phyloP scores from a whole-genome alignment of 805 yeast genomes.

The Phaffomyces antillensis region DNA sequence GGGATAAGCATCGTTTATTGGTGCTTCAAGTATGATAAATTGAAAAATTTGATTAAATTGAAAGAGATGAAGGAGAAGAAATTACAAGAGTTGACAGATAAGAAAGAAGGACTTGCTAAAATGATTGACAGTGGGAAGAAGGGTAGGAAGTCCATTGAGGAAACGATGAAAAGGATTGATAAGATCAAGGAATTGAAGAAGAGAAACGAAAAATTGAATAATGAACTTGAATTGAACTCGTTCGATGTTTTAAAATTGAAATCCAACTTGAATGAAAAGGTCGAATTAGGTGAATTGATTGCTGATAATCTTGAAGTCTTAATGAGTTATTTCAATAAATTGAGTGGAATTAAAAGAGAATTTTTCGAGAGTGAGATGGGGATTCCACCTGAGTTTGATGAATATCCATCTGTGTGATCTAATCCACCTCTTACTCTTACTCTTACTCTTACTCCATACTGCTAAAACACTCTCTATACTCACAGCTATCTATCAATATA shows the following conservation, averaged over 20 bases:
- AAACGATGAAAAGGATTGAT: constrained; percentile 7
- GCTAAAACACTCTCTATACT: too few relatives aligned
- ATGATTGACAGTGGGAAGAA: constrained; percentile 8
- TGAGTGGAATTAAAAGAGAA: constrained; percentile 21
- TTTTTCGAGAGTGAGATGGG: constrained; percentile 32
- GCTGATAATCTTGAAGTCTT: constrained; percentile 38
- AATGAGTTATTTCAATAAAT: constrained; percentile 28
- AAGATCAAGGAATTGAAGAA: constrained; percentile 11
- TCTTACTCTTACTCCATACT: too few relatives aligned
- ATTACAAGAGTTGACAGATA: constrained; percentile 8
- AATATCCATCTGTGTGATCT: constrained; percentile 10
- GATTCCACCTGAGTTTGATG: constrained; percentile 37
- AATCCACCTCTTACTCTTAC: too few relatives aligned
- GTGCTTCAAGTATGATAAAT: constrained; percentile 34
- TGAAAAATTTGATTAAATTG: constrained; percentile 14
- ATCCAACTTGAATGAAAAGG: constrained; percentile 4
- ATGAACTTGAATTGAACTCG: constrained; percentile 6
- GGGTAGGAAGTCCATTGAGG: background rate
- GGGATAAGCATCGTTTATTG: constrained; percentile 47
- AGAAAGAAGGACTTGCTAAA: constrained; percentile 3
- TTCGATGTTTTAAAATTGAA: constrained; percentile 1
- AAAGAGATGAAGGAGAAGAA: constrained; percentile 1
- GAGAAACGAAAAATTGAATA: constrained; percentile 5
- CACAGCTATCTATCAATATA: too few relatives aligned
- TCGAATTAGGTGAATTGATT: constrained; percentile 9